phyloP scores from a whole-genome alignment of 306 rosid species.

The Chamaecrista fasciculata region DNA sequence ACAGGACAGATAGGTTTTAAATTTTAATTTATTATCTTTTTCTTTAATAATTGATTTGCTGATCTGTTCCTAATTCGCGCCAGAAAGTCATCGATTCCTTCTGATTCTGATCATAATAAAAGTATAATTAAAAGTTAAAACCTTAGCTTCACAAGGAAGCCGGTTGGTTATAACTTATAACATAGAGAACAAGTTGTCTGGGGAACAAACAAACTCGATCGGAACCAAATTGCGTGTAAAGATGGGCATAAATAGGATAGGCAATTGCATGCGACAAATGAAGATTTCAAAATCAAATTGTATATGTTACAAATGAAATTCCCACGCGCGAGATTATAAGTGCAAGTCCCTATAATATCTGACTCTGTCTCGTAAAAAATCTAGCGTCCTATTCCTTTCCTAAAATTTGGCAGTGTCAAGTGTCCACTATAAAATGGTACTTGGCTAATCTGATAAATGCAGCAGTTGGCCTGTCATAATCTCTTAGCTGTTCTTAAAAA shows the following conservation, averaged over 20 bases:
- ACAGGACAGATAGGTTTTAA: not conserved
- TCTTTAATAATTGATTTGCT: conserved; percentile 5
- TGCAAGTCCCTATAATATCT: no score
- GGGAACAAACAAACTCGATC: no score
- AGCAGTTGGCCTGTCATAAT: conserved; percentile 11
- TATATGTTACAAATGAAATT: not conserved
- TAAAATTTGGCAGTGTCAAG: not conserved
- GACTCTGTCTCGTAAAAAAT: not conserved
- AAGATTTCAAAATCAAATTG: not conserved
- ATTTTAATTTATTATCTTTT: not conserved
- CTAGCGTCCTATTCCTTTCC: not conserved
- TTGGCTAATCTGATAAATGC: not conserved
- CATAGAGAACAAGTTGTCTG: no score
- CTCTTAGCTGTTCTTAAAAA: not conserved
- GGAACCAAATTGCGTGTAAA: not conserved
- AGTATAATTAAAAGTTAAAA: no score
- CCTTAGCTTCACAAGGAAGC: no score
- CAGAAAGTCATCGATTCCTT: not conserved
- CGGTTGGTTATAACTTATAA: no score
- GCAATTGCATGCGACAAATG: not conserved
- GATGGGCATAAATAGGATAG: no score
- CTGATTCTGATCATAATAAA: not conserved
- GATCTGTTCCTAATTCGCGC: not conserved
- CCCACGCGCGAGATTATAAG: not conserved
- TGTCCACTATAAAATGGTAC: conserved; percentile 1